Base-by-base conservation (phyloP, 495 filamentous ascomycete species). In the Xylaria telfairii region DNA sequence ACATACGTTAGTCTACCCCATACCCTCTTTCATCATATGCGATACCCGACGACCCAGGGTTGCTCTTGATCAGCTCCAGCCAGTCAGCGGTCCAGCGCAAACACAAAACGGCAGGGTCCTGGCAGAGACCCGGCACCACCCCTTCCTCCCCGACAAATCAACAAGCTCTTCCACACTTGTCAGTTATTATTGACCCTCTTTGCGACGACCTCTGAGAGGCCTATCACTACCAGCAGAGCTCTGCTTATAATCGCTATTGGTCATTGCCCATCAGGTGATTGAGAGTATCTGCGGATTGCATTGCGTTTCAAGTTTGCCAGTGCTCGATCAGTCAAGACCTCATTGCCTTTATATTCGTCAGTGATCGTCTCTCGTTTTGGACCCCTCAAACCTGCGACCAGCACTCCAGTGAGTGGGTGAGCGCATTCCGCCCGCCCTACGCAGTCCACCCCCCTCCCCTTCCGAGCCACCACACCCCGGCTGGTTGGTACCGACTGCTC, bases 231-330 rank as follows among this genome's bases (percentile, higher is more conserved):
- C 78, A 67, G 69, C 68, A 82, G 70, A 77, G 53, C 72, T 69
- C 59, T 64, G 72, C 64, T 81, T 76, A 77, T 69, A 62, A 44
- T 79, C 77, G 76, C 69, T 75, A 86, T 86, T 85, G 84, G 84
- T 75, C 34, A 65, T 67, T 72, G 60, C 67, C 73, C 69, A 80
- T 86, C 84, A 84, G 83, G 83, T 86, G 84, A 86, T 83, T 81
- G 71, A 76, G 70, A 49, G 73, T 70, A 69, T 73, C 84, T 86
- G 84, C 84, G 83, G 84, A 84, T 71, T 69, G 76, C 79, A 37
- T 34, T 76, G 82, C 82, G 74, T 76, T 75, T 74, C 70, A 70
- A 76, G 77, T 70, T 71, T 74, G 75, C 66, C 65, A 54, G 68
- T 67, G 73, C 69, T 76, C 17, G 77, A 65, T 81, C 81, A 83